Percentiles rank a stretch among this genome's conserved stretches.
These are phyloP conservation scores for Bipolaris victoriae DNA, from an alignment of 2,329 filamentous ascomycete species.

Conservation along the genomic window DNA sequence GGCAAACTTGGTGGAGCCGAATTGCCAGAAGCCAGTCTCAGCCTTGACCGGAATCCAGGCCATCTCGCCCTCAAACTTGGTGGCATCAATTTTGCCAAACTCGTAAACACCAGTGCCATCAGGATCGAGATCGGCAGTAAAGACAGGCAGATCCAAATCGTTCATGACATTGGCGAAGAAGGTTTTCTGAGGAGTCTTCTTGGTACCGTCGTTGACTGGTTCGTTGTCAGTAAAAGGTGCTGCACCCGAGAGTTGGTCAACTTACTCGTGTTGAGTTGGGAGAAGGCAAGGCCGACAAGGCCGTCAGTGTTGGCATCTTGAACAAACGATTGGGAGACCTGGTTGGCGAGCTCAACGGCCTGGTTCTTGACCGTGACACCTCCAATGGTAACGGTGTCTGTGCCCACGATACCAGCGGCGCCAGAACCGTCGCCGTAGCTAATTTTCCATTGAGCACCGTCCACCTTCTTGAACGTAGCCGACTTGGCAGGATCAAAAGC, in stretches of 20 bases:
- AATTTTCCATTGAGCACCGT: slow-evolving; percentile 65
- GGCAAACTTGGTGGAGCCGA: slow-evolving; percentile 63
- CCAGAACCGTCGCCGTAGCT: slow-evolving; percentile 72
- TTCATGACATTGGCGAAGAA: slow-evolving; percentile 74
- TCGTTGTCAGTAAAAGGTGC: slow-evolving; percentile 1
- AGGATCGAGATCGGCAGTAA: slow-evolving; percentile 72
- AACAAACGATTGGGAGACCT: slow-evolving; percentile 64
- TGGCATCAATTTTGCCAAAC: slow-evolving; percentile 72
- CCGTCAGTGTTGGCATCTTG: slow-evolving; percentile 68
- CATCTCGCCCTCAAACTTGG: slow-evolving; percentile 68
- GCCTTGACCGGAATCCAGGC: slow-evolving; percentile 67
- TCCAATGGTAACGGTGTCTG: slow-evolving; percentile 71
- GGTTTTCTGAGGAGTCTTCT: slow-evolving; percentile 68
- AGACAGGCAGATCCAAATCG: slow-evolving; percentile 68
- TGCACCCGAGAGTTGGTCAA: slow-evolving; percentile 47
- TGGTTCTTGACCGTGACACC: slow-evolving; percentile 67
- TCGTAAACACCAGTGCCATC: slow-evolving; percentile 70
- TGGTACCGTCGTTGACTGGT: slow-evolving; percentile 52
- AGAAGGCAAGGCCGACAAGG: slow-evolving; percentile 73
- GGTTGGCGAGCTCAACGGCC: slow-evolving; percentile 70
- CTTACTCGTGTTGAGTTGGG: slow-evolving; percentile 63
- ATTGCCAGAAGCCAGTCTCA: slow-evolving; percentile 72
- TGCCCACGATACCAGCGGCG: slow-evolving; percentile 69
- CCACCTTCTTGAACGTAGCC: slow-evolving; percentile 55
- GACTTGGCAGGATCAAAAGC: slow-evolving; percentile 62